Base-by-base conservation (phyloP, 441 rosid genomes). In the Raphanus hybrid region DNA sequence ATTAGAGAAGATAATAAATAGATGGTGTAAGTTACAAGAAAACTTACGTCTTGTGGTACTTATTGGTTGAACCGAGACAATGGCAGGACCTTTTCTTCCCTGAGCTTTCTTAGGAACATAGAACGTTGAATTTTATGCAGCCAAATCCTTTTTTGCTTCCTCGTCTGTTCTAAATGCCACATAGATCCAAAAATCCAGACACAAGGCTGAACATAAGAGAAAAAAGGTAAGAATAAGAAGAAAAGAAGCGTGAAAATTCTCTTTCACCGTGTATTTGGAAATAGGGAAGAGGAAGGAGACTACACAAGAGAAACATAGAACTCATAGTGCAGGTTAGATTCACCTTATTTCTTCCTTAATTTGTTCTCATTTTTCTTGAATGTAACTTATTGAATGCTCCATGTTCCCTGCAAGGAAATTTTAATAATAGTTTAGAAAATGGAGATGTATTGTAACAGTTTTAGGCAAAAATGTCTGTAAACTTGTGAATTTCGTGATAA, bases 121-220 rank as follows among this genome's bases (percentile, higher is more conserved):
- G 26, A 23, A 23, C 26, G 26, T 23, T 23, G 69, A 67, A 71
- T 35, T 34, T 37, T 78, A 60, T 14, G 69, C 64, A 72, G 57
- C 63, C 81, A 67, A 60, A 58, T 68, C 76, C 76, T 48, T 66
- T 77, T 59, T 77, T 32, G 73, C 80, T 71, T 71, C 79, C 70
- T 70, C 67, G 39, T 70, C 80, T 27, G 41, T 16, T 64, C 71
- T 64, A 41, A 64, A 58, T 58, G 76, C 60, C 18, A 64, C 39
- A 64, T 7, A 54, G 70, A 16, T 70, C 45, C 71, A 27, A 32
- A 63, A 69, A 37, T 39, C 32, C 69, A 63, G 50, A 76, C 66
- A 70, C n/a, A 14, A 32, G 60, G 39, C 27, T 12, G 11, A 70
- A 55, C 75, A 64, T 55, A 45, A 65, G 67, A 43, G 55, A 63